Percentiles rank a stretch among this genome's conserved stretches.
Conservation (phyloP, 108 stramenopile species). For the Discostella pseudostelligera region DNA sequence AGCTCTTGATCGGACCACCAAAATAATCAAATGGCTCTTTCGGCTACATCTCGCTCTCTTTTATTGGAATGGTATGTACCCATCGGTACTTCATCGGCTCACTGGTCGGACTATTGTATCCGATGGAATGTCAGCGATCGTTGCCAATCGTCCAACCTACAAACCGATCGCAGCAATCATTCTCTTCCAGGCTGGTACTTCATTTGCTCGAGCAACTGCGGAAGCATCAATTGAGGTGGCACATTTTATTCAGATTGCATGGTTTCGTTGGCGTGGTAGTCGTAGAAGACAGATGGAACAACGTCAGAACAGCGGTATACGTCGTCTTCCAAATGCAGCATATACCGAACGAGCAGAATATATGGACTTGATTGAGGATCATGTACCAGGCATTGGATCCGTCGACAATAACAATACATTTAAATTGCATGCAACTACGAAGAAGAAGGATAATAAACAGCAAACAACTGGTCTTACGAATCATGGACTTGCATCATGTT, state of each 20-base stretch:
- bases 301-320: neutral
- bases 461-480: neutral
- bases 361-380: slow-evolving; percentile 37
- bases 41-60: slow-evolving; percentile 41
- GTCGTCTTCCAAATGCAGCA: neutral
- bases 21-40: slow-evolving; percentile 35
- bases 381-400: slow-evolving; percentile 39
- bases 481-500: slow-evolving; percentile 31
- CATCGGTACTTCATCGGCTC: slow-evolving; percentile 37
- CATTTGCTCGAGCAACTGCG: slow-evolving; percentile 20
- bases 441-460: neutral
- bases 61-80: slow-evolving; percentile 44
- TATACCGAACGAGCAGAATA: slow-evolving; percentile 36
- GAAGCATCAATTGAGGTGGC: slow-evolving; percentile 37
- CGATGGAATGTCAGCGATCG: slow-evolving; percentile 6
- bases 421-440: slow-evolving; percentile 2
- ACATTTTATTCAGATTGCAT: slow-evolving; percentile 29
- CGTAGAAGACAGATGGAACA: slow-evolving; percentile 8
- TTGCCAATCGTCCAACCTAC: slow-evolving; percentile 48
- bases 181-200: slow-evolving; percentile 30
- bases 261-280: slow-evolving; percentile 35
- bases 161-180: slow-evolving; percentile 40
- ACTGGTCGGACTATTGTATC: slow-evolving; percentile 13
- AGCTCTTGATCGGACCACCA: slow-evolving; percentile 33
- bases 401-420: neutral